A percentile compares a stretch with the other conserved stretches of the same genome.
Evolutionary conservation across 495 filamentous ascomycete species (phyloP).

Genomic region (Bathelium albidoporum): DNA sequence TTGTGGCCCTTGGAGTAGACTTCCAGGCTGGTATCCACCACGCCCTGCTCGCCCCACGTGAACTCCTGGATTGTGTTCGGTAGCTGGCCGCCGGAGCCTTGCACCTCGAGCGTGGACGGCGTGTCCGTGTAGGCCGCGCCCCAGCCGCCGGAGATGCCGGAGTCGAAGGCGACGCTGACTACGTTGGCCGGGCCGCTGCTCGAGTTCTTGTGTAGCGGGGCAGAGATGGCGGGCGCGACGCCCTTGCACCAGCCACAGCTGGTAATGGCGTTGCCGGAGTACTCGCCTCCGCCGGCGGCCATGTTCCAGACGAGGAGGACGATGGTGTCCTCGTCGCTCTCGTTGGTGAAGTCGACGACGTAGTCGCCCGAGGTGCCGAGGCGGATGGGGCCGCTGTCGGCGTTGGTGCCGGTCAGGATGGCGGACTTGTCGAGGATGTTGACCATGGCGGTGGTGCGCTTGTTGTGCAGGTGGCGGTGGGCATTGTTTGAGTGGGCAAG

Average conservation of each 20-base stretch:
- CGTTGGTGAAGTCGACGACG: conserved; percentile 12
- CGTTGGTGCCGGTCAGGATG: not conserved
- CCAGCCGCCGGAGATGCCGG: not conserved
- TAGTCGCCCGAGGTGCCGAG: not conserved
- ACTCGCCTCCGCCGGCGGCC: not conserved
- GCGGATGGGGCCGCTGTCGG: not conserved
- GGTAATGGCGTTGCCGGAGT: not conserved
- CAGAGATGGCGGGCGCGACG: not conserved
- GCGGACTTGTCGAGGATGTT: not conserved
- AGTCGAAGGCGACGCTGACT: not conserved
- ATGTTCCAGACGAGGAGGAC: conserved; percentile 4
- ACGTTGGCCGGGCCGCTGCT: not conserved
- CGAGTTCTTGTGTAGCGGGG: not conserved
- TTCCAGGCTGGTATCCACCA: not conserved
- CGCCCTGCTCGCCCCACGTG: not conserved
- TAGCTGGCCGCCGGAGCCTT: not conserved
- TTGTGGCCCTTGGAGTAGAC: not conserved
- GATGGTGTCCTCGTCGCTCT: conserved; percentile 14
- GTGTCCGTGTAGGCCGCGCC: not conserved
- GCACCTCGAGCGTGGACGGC: not conserved
- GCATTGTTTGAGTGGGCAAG: not conserved
- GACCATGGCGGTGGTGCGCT: not conserved
- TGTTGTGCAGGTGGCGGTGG: not conserved
- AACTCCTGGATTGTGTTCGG: conserved; percentile 3
- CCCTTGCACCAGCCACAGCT: not conserved